Base-by-base conservation (phyloP, 768 basidiomycete genomes). In the Lactifluus subvellereus region DNA sequence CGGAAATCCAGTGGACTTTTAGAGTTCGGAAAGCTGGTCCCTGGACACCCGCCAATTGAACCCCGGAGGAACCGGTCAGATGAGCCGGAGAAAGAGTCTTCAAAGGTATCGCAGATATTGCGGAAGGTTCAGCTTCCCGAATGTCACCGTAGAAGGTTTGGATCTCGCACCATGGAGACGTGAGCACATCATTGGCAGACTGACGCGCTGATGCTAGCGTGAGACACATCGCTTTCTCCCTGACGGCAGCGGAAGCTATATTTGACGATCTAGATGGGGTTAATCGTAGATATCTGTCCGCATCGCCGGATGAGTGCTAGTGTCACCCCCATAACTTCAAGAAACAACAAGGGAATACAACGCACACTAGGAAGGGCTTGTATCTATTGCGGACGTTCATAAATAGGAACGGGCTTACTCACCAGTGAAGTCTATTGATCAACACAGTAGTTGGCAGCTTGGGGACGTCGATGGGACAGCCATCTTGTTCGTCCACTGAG, bases 301-400 rank as follows among this genome's bases (percentile, higher is more conserved):
- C 33, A 37, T 18, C 20, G 91, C 72, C 88, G 85, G 0, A 91
- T 89, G 71, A 92, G 94, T 72, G 84, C 84, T 16, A 84, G 87
- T 73, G 90, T 93, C 73, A 94, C 77, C 77, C 8, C 70, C 67
- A 14, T 52, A 68, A 11, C 57, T 55, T 27, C 51, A 43, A 49
- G 53, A 52, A 42, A 58, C 56, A 56, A 61, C 59, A 56, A 65
- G 18, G 57, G 48, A 65, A 52, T 54, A 67, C 66, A 67, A 67
- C 18, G 49, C 56, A 38, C 20, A 52, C 64, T 38, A 55, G 53
- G 64, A 50, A 51, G 49, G 66, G 50, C 45, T 50, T 54, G 59
- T 57, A 48, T 55, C 50, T 9, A 27, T 11, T 42, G 22, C 27
- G 22, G 22, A 30, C 10, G 53, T 54, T 60, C 43, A 22, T 48